Percentiles rank a stretch among this genome's conserved stretches.
Evolutionary conservation across 768 basidiomycete genomes (phyloP).

Genomic region (Hygrocybe coccinea): DNA sequence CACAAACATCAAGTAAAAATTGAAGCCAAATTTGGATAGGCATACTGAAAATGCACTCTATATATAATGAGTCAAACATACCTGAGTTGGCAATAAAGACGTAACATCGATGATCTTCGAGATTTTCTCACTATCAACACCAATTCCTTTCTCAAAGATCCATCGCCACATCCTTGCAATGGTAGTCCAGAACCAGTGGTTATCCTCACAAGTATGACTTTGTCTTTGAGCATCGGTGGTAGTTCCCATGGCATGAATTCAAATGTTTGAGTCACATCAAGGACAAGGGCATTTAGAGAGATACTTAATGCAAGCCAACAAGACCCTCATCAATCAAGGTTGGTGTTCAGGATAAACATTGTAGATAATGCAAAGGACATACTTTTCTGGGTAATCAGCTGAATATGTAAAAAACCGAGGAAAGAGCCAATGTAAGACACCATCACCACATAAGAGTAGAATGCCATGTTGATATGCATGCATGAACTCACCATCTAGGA

Average conservation of each 20-base stretch:
- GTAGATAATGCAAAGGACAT: not conserved
- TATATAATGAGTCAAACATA: not conserved
- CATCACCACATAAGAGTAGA: constrained; percentile 20
- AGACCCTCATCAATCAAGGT: constrained; percentile 10
- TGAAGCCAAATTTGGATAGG: constrained; percentile 14
- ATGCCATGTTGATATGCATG: constrained; percentile 23
- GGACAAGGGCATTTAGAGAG: constrained; percentile 21
- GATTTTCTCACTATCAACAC: not conserved
- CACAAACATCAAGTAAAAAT: constrained; percentile 21
- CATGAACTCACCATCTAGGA: constrained; percentile 24
- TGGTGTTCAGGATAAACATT: not conserved
- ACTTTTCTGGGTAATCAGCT: constrained; percentile 33
- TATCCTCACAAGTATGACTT: not conserved
- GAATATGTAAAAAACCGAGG: constrained; percentile 27
- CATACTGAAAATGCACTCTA: constrained; percentile 27
- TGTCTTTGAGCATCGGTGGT: constrained; percentile 7
- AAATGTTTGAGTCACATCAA: not conserved
- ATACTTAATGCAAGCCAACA: constrained; percentile 17
- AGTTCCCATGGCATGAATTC: not conserved
- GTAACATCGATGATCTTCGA: not conserved
- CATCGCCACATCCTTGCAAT: not conserved
- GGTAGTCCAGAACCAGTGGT: not conserved
- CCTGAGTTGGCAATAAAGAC: constrained; percentile 9
- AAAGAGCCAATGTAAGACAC: constrained; percentile 20
- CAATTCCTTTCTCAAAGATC: constrained; percentile 1